phyloP scores from a whole-genome alignment of 2,329 filamentous ascomycete genomes.

The Aspergillus tamarii region DNA sequence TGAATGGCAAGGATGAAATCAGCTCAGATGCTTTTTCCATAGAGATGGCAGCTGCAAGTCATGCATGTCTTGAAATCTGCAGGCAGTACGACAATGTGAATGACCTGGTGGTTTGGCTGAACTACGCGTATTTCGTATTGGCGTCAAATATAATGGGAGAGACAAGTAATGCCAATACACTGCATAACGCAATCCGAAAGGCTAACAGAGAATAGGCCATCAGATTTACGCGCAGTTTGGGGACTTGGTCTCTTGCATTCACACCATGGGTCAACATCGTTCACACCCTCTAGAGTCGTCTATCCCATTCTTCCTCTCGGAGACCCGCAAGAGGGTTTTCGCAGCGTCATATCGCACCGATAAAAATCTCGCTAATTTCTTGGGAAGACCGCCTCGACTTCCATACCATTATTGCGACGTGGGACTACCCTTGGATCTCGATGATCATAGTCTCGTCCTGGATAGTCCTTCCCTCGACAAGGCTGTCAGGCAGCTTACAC shows the following conservation, averaged over 20 bases:
- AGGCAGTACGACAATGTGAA: slow-evolving; percentile 10
- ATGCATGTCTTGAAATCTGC: slow-evolving; percentile 9
- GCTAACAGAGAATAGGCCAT: slow-evolving; percentile 5
- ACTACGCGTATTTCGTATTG: slow-evolving; percentile 7
- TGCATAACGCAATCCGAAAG: not conserved
- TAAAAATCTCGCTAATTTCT: slow-evolving; percentile 11
- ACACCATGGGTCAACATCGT: slow-evolving; percentile 5
- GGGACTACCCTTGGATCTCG: slow-evolving; percentile 6
- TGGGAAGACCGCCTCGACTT: slow-evolving; percentile 12
- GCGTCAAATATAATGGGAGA: slow-evolving; percentile 6
- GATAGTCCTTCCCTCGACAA: slow-evolving; percentile 11
- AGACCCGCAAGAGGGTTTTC: slow-evolving; percentile 9
- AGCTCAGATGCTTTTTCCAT: slow-evolving; percentile 5
- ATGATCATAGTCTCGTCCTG: slow-evolving; percentile 8
- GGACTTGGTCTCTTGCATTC: slow-evolving; percentile 5
- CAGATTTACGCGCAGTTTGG: slow-evolving; percentile 10
- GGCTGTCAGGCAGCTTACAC: slow-evolving; percentile 19
- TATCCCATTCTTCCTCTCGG: slow-evolving; percentile 6
- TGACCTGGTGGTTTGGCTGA: slow-evolving; percentile 7
- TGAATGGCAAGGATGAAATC: not conserved
- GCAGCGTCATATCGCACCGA: slow-evolving; percentile 8
- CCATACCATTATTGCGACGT: slow-evolving; percentile 10
- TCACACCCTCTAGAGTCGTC: not conserved
- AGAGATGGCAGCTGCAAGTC: slow-evolving; percentile 10
- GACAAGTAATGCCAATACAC: not conserved